Evolutionary conservation across 1,284 basidiomycete genomes (phyloP), one percentile per base, ranked within the genome.

Genomic region (Heterobasidion irregulare): DNA sequence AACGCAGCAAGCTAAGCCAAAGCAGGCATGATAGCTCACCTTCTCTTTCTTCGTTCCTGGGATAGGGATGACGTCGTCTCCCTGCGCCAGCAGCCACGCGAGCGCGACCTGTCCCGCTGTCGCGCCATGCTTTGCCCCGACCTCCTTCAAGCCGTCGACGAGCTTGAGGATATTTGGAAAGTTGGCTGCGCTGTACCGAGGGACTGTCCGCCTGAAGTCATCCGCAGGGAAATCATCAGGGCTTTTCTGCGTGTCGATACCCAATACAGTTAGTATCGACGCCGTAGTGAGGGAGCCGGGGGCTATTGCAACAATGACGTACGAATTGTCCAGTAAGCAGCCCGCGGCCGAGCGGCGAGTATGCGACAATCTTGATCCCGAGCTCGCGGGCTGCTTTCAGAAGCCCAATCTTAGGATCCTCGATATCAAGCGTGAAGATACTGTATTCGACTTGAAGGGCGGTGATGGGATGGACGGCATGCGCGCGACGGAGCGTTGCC

Each of bases 361-460:
- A 88, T 3, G 82, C 82, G 9, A 84, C 70, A 51, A 89, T 61
- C 50, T 69, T 65, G 5, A 82, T 68, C 1, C 79, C 79, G 3
- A 83, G 72, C 62, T 82, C 80, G 13, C 77, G 66, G 0, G 75
- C 76, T 0, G 77, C 71, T 47, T 76, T 71, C 9, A 82, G 65
- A 0, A 83, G 60, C 1, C 68, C 76, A 10, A 79, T 66, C 60
- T 78, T 72, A 35, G 70, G 68, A 52, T 75, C 69, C 61, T 82
- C 79, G 58, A 81, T 78, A 57, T 80, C 73, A 36, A 76, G 70
- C 12, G 74, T 74, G 48, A 50, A 86, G 0, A 84, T 82, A 2
- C 79, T 83, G 60, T 79, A 81, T 65, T 87, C 85, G 35, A 84
- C 69, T 66, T 88, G 82, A 26, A 86, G 68, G 4, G 80, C 82